Conservation (phyloP, 345 rosid genomes). For the Ceriops decandra region DNA sequence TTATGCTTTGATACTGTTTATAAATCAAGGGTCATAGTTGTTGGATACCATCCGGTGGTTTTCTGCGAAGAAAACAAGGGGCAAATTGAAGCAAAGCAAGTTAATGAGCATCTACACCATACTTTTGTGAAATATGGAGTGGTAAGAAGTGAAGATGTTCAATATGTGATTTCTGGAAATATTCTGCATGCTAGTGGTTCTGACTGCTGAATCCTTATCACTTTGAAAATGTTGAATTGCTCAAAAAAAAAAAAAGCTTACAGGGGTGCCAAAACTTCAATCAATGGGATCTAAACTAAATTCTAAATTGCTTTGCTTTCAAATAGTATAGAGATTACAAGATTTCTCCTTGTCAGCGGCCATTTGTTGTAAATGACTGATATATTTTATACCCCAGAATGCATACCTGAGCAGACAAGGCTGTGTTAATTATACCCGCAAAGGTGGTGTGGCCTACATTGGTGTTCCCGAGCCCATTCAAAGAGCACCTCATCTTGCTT, state of each 20-base stretch:
- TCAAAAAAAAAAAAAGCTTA: neutral
- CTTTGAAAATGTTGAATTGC: neutral
- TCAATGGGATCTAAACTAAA: neutral
- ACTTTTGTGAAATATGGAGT: conserved; percentile 54
- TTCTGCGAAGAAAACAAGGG: conserved; percentile 27
- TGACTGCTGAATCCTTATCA: neutral
- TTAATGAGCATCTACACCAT: conserved; percentile 33
- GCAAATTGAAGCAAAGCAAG: conserved; percentile 29
- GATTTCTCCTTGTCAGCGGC: neutral
- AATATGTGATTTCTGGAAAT: neutral
- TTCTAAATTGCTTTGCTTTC: neutral
- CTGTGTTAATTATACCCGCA: conserved; percentile 29
- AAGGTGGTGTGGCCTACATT: conserved; percentile 43
- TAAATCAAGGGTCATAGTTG: conserved; percentile 55
- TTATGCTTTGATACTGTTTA: conserved; percentile 1
- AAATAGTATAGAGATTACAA: neutral
- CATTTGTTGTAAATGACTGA: neutral
- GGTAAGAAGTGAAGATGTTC: conserved; percentile 43
- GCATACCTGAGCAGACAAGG: conserved; percentile 52
- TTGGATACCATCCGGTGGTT: conserved; percentile 54
- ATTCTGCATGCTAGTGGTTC: neutral
- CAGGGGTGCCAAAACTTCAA: neutral
- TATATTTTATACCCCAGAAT: conserved; percentile 38
- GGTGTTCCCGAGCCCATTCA: conserved; percentile 27
- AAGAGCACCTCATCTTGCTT: conserved; percentile 11